A percentile compares a stretch with the other conserved stretches of the same genome.
Conservation (phyloP, 257 asterid genomes). For the Oldenlandia corymbosa region DNA sequence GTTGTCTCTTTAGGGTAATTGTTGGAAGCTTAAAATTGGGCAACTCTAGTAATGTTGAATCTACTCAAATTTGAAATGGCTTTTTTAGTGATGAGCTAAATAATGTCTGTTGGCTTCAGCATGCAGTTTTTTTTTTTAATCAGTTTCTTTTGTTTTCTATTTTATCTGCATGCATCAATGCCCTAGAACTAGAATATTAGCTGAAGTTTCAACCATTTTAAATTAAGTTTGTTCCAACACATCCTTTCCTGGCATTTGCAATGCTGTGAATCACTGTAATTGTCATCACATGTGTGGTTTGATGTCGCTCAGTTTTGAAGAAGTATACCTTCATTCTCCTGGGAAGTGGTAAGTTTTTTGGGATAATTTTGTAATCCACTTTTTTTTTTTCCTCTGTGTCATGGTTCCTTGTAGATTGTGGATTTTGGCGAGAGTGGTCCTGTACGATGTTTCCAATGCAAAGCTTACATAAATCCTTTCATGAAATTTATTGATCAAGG, state of each 20-base stretch:
- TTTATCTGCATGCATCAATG: neutral
- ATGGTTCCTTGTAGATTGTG: slow-evolving; percentile 55
- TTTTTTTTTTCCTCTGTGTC: neutral
- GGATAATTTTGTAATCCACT: neutral
- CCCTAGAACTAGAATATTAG: neutral
- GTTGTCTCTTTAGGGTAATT: neutral
- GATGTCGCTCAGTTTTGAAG: neutral
- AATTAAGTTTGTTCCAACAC: neutral
- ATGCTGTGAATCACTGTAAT: slow-evolving; percentile 1
- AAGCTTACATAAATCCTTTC: slow-evolving; percentile 95
- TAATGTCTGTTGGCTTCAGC: neutral
- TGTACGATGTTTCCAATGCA: slow-evolving; percentile 97
- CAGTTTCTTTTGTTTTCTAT: neutral
- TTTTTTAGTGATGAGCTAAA: neutral
- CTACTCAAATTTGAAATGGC: neutral
- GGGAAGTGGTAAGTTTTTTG: no score
- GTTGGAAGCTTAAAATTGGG: slow-evolving; percentile 5
- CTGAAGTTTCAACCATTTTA: neutral
- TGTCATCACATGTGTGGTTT: neutral
- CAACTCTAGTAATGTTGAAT: neutral
- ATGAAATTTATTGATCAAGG: slow-evolving; percentile 97
- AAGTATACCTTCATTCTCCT: neutral
- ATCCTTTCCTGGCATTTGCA: neutral
- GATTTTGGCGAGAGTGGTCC: slow-evolving; percentile 99
- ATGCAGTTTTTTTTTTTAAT: neutral